Evolutionary conservation across 2,329 filamentous ascomycete species (phyloP), one percentile per base, ranked within the genome.

Genomic region (Exophiala sideris): DNA sequence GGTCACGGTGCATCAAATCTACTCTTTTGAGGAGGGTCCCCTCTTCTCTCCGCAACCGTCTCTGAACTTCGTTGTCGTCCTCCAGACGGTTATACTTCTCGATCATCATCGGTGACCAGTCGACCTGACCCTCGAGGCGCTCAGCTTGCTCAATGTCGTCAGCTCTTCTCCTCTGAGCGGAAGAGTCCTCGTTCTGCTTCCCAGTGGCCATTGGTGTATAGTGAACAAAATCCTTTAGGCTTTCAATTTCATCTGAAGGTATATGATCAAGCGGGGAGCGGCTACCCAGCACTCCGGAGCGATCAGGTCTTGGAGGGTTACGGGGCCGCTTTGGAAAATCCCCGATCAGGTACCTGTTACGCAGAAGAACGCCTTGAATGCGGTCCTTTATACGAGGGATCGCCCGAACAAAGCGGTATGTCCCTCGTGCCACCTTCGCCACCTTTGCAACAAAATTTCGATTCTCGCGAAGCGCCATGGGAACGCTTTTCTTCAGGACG

Each of bases 321-420:
- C 54, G 59, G 29, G 51, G 54, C n/a, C 24, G 55, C 38, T 53
- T 60, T 6, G 36, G 56, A 14, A 46, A 33, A 42, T 69, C 63
- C 2, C 61, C 53, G 50, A 62, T 59, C 45, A 66, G 60, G 34
- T 67, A 59, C 16, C 62, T 67, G 42, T 63, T 53, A 9, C 72
- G 70, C 39, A 75, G 66, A n/a, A 75, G 61, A 29, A 69, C 60
- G 20, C 67, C 71, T 57, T 76, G 73, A 47, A 71, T 66, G 45
- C 69, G 72, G 11, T 76, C 73, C 29, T 66, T 68, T 29, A 70
- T 52, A 49, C 68, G 68, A 14, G 73, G 73, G 63, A 76, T 71
- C 14, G 63, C 56, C 10, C 66, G 67, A 39, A 76, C 60, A 5
- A 66, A 67, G 10, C 65, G 61, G 21, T 73, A 62, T 1, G 73